Conservation (phyloP, 169 alveolate genomes). For the Eimeria brunetti region DNA sequence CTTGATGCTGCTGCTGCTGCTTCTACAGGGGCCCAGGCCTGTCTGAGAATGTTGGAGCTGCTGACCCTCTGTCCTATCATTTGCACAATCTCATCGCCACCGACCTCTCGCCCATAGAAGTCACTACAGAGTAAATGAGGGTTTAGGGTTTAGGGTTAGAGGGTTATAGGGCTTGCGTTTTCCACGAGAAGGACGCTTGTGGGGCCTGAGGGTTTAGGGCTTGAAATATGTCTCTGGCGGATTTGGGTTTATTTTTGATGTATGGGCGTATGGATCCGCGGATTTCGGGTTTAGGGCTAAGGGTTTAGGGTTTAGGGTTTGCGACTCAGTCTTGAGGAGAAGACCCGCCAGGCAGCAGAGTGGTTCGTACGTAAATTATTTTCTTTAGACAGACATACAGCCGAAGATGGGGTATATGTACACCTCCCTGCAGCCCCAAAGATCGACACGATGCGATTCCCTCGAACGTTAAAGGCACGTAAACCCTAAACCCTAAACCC, state of each 20-base stretch:
- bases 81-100: conserved; percentile 14
- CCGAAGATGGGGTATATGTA: background rate
- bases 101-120: background rate
- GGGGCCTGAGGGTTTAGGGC: background rate
- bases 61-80: background rate
- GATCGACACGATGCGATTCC: background rate
- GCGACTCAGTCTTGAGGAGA: background rate
- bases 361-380: background rate
- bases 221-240: background rate
- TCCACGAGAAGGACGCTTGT: too few relatives aligned
- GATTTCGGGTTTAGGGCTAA: background rate
- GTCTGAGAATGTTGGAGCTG: background rate
- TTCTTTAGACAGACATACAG: background rate
- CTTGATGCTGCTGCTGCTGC: conserved; percentile 49
- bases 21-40: background rate
- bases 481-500: background rate
- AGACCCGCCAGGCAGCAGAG: background rate
- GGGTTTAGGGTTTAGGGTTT: conserved; percentile 10
- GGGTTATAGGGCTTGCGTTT: too few relatives aligned
- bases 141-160: background rate
- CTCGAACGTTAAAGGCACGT: background rate
- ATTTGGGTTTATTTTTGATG: background rate
- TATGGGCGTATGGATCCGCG: background rate
- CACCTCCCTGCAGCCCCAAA: background rate
- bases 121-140: background rate